Evolutionary conservation across 495 filamentous ascomycete genomes (phyloP).

Genomic region (Penicillium chermesinum): DNA sequence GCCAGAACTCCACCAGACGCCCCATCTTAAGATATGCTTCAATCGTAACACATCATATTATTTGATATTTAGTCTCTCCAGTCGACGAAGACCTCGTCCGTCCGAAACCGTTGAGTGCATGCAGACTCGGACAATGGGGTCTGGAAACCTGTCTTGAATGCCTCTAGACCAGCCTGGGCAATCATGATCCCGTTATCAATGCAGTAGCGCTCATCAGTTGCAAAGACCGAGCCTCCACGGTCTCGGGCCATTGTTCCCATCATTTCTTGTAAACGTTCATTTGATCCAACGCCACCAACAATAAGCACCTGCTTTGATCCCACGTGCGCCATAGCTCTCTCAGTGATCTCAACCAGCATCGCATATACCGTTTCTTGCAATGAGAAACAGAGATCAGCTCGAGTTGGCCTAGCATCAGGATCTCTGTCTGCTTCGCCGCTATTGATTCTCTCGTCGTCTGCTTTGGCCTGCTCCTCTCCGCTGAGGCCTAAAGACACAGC

Average conservation of each 20-base stretch:
- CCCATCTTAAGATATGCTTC: slow-evolving; percentile 1
- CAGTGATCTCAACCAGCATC: slow-evolving; percentile 98
- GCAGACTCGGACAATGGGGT: slow-evolving; percentile 76
- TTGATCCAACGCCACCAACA: slow-evolving; percentile 97
- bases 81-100: slow-evolving; percentile 86
- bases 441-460: slow-evolving; percentile 30
- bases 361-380: slow-evolving; percentile 92
- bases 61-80: slow-evolving; percentile 61
- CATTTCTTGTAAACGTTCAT: slow-evolving; percentile 94
- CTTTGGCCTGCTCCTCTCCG: slow-evolving; percentile 32
- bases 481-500: slow-evolving; percentile 57
- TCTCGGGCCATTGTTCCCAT: slow-evolving; percentile 95
- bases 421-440: slow-evolving; percentile 5
- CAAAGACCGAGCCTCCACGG: slow-evolving; percentile 83
- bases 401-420: slow-evolving; percentile 51
- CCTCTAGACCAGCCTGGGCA: slow-evolving; percentile 87
- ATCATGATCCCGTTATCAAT: slow-evolving; percentile 99
- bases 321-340: slow-evolving; percentile 97
- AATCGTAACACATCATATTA: slow-evolving; percentile 20
- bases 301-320: slow-evolving; percentile 86
- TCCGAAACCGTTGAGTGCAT: slow-evolving; percentile 91
- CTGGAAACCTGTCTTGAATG: slow-evolving; percentile 70
- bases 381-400: slow-evolving; percentile 88
- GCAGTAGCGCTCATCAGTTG: slow-evolving; percentile 94
- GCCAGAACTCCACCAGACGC: neutral